Percentiles rank a stretch among this genome's conserved stretches.
These are phyloP conservation scores for Bretziella fagacearum DNA, from an alignment of 2,329 filamentous ascomycete genomes.

Conservation along the genomic window DNA sequence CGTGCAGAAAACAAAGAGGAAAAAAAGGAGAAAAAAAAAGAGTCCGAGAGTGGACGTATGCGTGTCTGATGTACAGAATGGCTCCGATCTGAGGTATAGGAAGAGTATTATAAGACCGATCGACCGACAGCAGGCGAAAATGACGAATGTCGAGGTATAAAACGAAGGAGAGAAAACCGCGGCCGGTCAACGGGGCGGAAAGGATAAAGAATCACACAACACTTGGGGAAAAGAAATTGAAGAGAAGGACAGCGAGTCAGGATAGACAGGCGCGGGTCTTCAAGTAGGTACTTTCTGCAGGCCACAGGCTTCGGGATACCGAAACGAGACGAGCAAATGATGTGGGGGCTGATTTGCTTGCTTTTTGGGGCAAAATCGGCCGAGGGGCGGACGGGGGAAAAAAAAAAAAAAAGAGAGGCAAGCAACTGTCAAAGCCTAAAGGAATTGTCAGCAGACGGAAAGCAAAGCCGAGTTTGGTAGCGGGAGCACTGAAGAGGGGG, in stretches of 20 bases:
- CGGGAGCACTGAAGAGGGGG: too few species aligned
- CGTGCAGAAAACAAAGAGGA: not conserved
- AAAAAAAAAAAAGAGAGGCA: too few species aligned
- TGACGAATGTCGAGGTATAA: not conserved
- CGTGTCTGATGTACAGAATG: not conserved
- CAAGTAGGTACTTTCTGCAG: not conserved
- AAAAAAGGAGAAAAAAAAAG: not conserved
- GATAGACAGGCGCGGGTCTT: too few species aligned
- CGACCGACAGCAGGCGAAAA: not conserved
- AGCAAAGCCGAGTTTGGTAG: too few species aligned
- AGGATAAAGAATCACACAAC: not conserved
- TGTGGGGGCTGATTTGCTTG: not conserved
- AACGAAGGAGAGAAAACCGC: not conserved
- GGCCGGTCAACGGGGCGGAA: not conserved
- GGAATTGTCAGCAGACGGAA: too few species aligned
- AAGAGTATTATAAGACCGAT: not conserved
- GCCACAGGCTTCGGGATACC: constrained; percentile 1
- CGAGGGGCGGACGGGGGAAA: too few species aligned
- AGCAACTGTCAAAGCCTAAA: too few species aligned
- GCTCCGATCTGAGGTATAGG: not conserved
- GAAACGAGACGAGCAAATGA: not conserved
- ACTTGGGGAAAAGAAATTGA: not conserved
- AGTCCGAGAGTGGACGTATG: not conserved
- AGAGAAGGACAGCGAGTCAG: not conserved
- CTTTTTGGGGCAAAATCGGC: not conserved